Percentiles rank a stretch among this genome's conserved stretches.
Conservation (phyloP, 2,329 filamentous ascomycete species). For the Coniochaeta sp. region DNA sequence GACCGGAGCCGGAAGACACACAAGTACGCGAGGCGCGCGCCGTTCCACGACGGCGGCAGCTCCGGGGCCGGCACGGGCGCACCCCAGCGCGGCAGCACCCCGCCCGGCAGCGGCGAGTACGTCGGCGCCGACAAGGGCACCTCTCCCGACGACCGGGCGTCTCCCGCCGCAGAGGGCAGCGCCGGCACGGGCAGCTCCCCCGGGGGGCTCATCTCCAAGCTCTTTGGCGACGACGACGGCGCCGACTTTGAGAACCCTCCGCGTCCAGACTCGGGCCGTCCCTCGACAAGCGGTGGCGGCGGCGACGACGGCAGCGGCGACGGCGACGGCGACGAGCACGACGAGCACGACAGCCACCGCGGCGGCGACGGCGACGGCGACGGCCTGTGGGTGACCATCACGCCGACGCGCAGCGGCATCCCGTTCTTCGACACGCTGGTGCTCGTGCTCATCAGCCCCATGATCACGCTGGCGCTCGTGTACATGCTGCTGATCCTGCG, state of each 20-base stretch:
- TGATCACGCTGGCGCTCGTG: constrained; percentile 87
- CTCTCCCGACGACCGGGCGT: neutral
- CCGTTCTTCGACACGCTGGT: constrained; percentile 94
- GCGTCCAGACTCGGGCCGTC: constrained; percentile 10
- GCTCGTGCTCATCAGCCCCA: constrained; percentile 90
- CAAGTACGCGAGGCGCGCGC: constrained; percentile 11
- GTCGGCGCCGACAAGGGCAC: constrained; percentile 16
- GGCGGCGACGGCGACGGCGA: constrained; percentile 29
- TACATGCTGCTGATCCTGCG: constrained; percentile 83
- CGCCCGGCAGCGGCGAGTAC: constrained; percentile 68
- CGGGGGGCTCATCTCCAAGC: constrained; percentile 36
- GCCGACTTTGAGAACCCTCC: constrained; percentile 18
- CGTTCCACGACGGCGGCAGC: neutral
- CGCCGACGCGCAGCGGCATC: constrained; percentile 79
- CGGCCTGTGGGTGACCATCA: constrained; percentile 94
- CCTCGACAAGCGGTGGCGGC: neutral
- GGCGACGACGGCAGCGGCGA: constrained; percentile 13
- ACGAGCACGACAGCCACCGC: constrained; percentile 8
- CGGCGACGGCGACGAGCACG: constrained; percentile 10
- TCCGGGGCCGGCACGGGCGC: constrained; percentile 22
- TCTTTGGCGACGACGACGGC: constrained; percentile 39
- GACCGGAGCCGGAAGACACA: constrained; percentile 23
- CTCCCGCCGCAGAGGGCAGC: constrained; percentile 4
- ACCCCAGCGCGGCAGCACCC: constrained; percentile 59
- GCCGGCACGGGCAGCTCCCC: constrained; percentile 7